A percentile compares a stretch with the other conserved stretches of the same genome.
These are phyloP conservation scores for Flaveria brownii DNA, from an alignment of 129 eudicot species.

Conservation along the genomic window DNA sequence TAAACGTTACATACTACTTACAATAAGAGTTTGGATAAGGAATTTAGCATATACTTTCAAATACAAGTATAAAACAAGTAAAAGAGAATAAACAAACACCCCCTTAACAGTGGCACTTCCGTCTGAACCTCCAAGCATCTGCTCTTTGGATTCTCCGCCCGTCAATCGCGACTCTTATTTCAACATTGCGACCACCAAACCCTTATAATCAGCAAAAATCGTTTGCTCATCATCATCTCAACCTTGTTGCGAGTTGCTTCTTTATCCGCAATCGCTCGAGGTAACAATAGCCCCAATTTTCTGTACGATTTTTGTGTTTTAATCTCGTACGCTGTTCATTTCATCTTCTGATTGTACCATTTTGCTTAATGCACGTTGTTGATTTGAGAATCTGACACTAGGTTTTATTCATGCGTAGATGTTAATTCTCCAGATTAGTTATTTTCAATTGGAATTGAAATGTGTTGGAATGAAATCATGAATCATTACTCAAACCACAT, in stretches of 20 bases:
- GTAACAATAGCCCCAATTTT: not conserved
- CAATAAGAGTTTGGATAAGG: not conserved
- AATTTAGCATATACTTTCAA: not conserved
- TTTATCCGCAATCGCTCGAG: not conserved
- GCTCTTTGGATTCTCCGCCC: conserved; percentile 4
- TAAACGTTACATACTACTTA: not conserved
- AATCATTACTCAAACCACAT: not conserved
- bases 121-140: conserved; percentile 12
- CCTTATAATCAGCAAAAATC: not conserved
- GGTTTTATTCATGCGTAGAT: too few species aligned
- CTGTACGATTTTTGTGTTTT: not conserved
- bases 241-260: not conserved
- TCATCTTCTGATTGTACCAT: not conserved
- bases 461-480: not conserved
- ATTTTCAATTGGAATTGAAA: not conserved
- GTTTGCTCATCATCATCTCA: not conserved
- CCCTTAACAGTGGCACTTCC: not conserved
- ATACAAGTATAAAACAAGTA: not conserved
- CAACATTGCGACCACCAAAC: not conserved
- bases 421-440: not conserved
- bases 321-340: not conserved
- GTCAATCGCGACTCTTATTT: not conserved
- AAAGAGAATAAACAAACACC: not conserved
- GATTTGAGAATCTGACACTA: not conserved
- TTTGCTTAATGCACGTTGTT: not conserved